Base-by-base conservation (phyloP, 345 rosid genomes). In the Eucalyptus curtisii region DNA sequence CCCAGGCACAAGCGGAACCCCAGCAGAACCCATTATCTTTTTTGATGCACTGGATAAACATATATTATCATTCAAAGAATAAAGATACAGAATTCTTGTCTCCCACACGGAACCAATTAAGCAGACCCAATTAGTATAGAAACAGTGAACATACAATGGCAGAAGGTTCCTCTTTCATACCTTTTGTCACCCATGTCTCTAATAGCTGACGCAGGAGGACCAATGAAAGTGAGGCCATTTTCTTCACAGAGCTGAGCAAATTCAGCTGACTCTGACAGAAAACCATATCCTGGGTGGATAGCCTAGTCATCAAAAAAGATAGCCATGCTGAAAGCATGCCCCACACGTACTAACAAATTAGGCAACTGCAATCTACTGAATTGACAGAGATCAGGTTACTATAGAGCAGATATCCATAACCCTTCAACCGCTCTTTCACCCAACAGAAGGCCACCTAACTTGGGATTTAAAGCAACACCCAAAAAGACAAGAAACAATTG, bases 121-220 rank as follows among this genome's bases (percentile, higher is more conserved):
- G 40, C 40, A 71, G 47, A 17, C 50, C 31, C 14, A 49, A 49
- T 1, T 48, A 27, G 86, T 31, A 49, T 44, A 8, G n/a, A 50
- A 55, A 80, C 37, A 24, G 50, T 42, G 85, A 37, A 27, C 49
- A 49, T 8, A 17, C 48, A 16, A 12, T 3, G 79, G 52, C 40
- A 88, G 47, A 11, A 45, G 61, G 14, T 4, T 48, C 16, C 68
- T 61, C 68, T 30, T 30, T 30, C 33, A 55, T 89, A 96, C 99
- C 99, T 97, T 93, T 95, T 96, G 88, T 97, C 99, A 85, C 99
- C 99, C 99, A 96, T 95, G 87, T 97, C 97, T 89, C 95, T 91
- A 33, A 96, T 96, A 25, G 99, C 99, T 89, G 98, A 96, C 10
- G 94, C 94, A 37, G 98, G 99, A 87, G 99, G 99, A 40, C 99